Base-by-base conservation (phyloP, 331 rosid genomes). In the Quercus phellos region DNA sequence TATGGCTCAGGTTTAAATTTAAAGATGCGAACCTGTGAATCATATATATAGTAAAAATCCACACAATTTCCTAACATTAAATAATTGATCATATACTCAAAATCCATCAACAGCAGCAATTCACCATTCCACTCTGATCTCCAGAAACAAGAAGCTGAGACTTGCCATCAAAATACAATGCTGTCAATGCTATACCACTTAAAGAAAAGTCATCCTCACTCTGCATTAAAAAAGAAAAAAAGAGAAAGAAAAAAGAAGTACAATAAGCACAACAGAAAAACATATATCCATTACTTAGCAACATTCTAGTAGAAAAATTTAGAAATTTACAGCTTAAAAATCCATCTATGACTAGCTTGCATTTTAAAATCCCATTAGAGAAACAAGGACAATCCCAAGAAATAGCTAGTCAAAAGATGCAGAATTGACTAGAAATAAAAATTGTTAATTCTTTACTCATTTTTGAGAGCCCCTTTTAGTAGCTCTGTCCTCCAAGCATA, bases 61-160 rank as follows among this genome's bases (percentile, higher is more conserved):
- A n/a, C 17, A 54, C 38, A 73, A 70, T 74, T 61, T 55, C 70
- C 56, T 11, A 55, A 74, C 55, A 19, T 60, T n/a, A 69, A 56
- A 42, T 46, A 70, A 59, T 19, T 38, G 50, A 74, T 34, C 42
- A 68, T 5, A 55, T 29, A 43, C 60, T 21, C 60, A 72, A 74
- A 74, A 74, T 64, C 6, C 18, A 76, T 71, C 50, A 26, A 51
- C 17, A 73, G 71, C 54, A 24, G 74, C 32, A 81, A 27, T 83
- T 90, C 76, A 94, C 98, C 88, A 63, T 88, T 83, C 98, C 98
- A 76, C 89, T 90, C 64, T 90, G 90, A 75, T 94, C 97, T 79
- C 98, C 98, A 76, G 97, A 88, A 87, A 92, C 84, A 82, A 94
- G 86, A 77, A 90, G 89, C 64, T 68, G 85, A 29, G 89, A 79